Percentiles rank a stretch among this genome's conserved stretches.
phyloP scores from a whole-genome alignment of 306 rosid genomes.

The Canavalia ensiformis region DNA sequence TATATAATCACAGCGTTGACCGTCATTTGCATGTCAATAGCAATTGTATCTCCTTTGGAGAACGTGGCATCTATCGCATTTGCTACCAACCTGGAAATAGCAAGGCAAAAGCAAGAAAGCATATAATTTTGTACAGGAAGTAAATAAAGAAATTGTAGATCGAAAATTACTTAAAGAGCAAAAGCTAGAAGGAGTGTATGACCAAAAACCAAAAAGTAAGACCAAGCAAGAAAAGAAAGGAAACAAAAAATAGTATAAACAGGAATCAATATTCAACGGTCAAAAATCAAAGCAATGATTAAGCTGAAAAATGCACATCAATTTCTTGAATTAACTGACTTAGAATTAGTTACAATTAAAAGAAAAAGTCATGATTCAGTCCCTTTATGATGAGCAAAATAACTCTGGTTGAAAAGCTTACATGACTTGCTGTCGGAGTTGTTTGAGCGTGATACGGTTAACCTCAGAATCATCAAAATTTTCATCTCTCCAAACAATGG shows the following conservation, averaged over 20 bases:
- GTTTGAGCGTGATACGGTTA: slow-evolving; percentile 66
- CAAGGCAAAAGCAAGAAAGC: slow-evolving; percentile 7
- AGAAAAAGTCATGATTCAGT: background rate
- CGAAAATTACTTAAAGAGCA: slow-evolving; percentile 3
- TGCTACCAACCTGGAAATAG: slow-evolving; percentile 78
- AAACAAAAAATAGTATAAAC: background rate
- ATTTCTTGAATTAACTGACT: background rate
- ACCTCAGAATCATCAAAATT: slow-evolving; percentile 67
- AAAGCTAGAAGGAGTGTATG: background rate
- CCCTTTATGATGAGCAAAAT: slow-evolving; percentile 5
- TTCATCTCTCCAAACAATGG: slow-evolving; percentile 88
- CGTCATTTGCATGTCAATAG: slow-evolving; percentile 95
- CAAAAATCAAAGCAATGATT: background rate
- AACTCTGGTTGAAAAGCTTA: slow-evolving; percentile 45
- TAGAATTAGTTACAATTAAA: background rate
- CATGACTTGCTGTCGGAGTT: slow-evolving; percentile 81
- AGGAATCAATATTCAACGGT: background rate
- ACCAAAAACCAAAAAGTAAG: slow-evolving; percentile 11
- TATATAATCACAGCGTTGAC: slow-evolving; percentile 79
- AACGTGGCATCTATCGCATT: slow-evolving; percentile 71
- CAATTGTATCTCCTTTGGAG: slow-evolving; percentile 88
- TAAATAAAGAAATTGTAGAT: background rate
- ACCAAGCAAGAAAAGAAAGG: background rate
- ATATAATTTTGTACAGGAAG: background rate
- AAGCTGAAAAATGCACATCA: slow-evolving; percentile 1